phyloP scores from a whole-genome alignment of 1,284 basidiomycete species.

The Leccinum fuscescens region DNA sequence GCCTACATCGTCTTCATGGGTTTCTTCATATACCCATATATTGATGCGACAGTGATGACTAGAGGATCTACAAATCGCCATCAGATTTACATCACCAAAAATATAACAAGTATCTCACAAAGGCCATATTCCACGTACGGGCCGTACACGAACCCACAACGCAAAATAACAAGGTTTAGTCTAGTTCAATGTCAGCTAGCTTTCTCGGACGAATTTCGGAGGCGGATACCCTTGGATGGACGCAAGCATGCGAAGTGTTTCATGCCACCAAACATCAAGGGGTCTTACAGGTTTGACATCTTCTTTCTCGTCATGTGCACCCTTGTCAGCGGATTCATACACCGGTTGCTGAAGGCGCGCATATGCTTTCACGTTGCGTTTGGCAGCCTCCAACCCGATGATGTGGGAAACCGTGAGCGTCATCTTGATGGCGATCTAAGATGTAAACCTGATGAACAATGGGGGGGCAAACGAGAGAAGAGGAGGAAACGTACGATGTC shows the following conservation, averaged over 20 bases:
- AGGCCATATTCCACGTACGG: slow-evolving; percentile 71
- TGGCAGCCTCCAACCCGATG: slow-evolving; percentile 67
- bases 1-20: slow-evolving; percentile 84
- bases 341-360: slow-evolving; percentile 80
- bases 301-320: slow-evolving; percentile 68
- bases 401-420: slow-evolving; percentile 73
- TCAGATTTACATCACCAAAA: slow-evolving; percentile 14
- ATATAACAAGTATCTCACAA: slow-evolving; percentile 41
- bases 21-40: slow-evolving; percentile 80
- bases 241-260: slow-evolving; percentile 74
- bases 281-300: slow-evolving; percentile 72
- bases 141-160: slow-evolving; percentile 71
- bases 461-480: slow-evolving; percentile 1
- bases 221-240: slow-evolving; percentile 61
- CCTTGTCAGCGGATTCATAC: slow-evolving; percentile 75
- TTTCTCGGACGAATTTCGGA: background rate
- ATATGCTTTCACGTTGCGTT: slow-evolving; percentile 70
- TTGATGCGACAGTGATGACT: slow-evolving; percentile 74
- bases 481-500: slow-evolving; percentile 56
- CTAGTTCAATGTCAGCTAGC: slow-evolving; percentile 38
- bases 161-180: slow-evolving; percentile 78
- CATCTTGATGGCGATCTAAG: slow-evolving; percentile 72
- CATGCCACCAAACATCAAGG: slow-evolving; percentile 88
- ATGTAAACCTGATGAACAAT: slow-evolving; percentile 10
- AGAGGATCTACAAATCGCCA: slow-evolving; percentile 39